Conservation (phyloP, 768 basidiomycete species). For the Leccinum broughii region DNA sequence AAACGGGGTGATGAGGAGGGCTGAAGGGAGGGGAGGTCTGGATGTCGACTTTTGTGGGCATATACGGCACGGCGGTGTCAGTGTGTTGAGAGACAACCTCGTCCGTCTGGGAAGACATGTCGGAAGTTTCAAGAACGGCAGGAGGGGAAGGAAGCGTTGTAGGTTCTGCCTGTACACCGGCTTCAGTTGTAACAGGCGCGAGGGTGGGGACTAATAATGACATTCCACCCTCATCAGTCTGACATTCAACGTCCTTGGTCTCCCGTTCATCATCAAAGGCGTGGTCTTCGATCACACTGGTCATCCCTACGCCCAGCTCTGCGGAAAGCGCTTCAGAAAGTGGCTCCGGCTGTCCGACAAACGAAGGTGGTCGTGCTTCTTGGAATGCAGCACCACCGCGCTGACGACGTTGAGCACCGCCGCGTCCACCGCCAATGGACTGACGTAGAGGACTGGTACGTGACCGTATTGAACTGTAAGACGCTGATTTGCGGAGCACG, state of each 20-base stretch:
- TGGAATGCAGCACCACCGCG: conserved; percentile 71
- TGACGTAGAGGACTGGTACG: conserved; percentile 62
- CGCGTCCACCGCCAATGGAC: conserved; percentile 50
- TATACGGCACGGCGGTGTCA: conserved; percentile 54
- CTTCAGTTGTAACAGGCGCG: conserved; percentile 35
- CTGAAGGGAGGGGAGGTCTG: conserved; percentile 39
- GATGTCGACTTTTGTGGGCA: conserved; percentile 30
- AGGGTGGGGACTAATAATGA: conserved; percentile 32
- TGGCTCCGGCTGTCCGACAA: conserved; percentile 72
- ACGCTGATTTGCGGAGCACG: conserved; percentile 59
- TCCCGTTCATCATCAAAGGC: conserved; percentile 46
- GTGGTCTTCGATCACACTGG: conserved; percentile 41
- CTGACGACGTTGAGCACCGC: conserved; percentile 51
- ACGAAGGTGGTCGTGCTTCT: conserved; percentile 66
- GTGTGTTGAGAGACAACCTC: conserved; percentile 31
- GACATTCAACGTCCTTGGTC: conserved; percentile 63
- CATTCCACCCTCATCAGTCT: conserved; percentile 53
- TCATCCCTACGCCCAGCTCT: conserved; percentile 55
- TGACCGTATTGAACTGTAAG: conserved; percentile 42
- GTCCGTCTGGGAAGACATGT: conserved; percentile 53
- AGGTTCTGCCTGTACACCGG: conserved; percentile 43
- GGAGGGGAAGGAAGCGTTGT: conserved; percentile 19
- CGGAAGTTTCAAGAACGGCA: conserved; percentile 20
- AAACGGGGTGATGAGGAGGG: conserved; percentile 20
- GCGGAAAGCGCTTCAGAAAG: conserved; percentile 71